These are phyloP conservation scores for Oryza longistaminata DNA, from an alignment of 176 grass and related monocot species.

Conservation along the genomic window DNA sequence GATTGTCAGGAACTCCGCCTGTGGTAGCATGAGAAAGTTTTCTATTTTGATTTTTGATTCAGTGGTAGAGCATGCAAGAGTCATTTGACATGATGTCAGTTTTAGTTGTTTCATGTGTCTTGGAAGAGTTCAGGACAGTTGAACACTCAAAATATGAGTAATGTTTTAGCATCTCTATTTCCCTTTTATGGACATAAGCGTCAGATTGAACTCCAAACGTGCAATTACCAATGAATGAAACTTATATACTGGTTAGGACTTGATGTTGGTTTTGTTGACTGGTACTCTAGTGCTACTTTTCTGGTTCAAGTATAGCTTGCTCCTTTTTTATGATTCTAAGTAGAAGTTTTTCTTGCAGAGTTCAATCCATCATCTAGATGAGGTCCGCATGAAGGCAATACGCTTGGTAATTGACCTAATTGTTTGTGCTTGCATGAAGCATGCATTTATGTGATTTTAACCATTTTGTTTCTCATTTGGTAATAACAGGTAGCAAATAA, in stretches of 20 bases:
- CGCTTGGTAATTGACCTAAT: constrained; percentile 68
- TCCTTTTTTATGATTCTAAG: constrained; percentile 37
- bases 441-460: constrained; percentile 16
- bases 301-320: constrained; percentile 28
- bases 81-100: constrained; percentile 11
- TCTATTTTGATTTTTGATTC: constrained; percentile 18
- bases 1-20: background rate
- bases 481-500: constrained; percentile 89
- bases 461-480: constrained; percentile 35
- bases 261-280: background rate
- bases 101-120: background rate
- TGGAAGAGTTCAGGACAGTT: background rate
- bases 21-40: background rate
- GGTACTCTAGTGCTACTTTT: background rate
- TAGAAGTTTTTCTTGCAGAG: constrained; percentile 57
- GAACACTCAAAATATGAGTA: constrained; percentile 11
- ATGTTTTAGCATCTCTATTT: constrained; percentile 1
- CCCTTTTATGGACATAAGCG: constrained; percentile 4
- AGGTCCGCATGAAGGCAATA: constrained; percentile 96
- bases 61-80: constrained; percentile 2
- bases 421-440: constrained; percentile 15
- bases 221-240: constrained; percentile 15
- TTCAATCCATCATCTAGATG: constrained; percentile 78
- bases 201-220: constrained; percentile 13
- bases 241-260: constrained; percentile 8